phyloP scores from a whole-genome alignment of 495 filamentous ascomycete species.

The Penicillium steckii region DNA sequence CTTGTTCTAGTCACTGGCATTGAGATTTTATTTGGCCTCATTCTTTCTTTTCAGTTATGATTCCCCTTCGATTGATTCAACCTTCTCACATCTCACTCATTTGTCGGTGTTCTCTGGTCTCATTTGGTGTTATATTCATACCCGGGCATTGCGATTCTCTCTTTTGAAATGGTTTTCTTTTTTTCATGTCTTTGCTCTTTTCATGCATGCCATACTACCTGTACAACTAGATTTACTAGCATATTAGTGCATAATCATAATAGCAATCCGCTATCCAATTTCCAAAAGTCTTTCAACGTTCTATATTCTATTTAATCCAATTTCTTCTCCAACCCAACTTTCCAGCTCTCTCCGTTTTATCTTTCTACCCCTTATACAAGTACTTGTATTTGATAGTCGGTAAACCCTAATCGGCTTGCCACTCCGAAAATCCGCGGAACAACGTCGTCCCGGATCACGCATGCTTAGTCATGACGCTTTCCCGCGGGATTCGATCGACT shows the following conservation, averaged over 20 bases:
- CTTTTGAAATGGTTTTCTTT: conserved; percentile 3
- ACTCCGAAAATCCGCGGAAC: conserved; percentile 4
- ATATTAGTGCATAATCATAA: conserved; percentile 28
- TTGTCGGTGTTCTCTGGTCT: neutral
- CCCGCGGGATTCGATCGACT: conserved; percentile 26
- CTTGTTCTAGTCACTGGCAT: conserved; percentile 1
- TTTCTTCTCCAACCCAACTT: neutral
- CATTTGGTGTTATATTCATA: conserved; percentile 17
- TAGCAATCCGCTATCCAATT: conserved; percentile 8
- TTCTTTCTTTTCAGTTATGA: conserved; percentile 6
- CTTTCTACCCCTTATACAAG: neutral
- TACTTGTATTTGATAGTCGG: too few relatives aligned
- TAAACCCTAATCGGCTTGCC: neutral
- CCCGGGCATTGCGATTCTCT: conserved; percentile 28
- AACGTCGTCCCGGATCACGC: conserved; percentile 7
- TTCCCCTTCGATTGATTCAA: conserved; percentile 12
- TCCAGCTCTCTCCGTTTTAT: too few relatives aligned
- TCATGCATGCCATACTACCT: neutral
- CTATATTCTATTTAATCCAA: too few relatives aligned
- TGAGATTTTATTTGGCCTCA: neutral
- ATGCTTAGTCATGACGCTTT: conserved; percentile 17
- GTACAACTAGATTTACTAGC: conserved; percentile 19
- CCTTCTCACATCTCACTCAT: neutral
- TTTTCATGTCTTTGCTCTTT: neutral
- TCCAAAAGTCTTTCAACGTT: too few relatives aligned